Conservation (phyloP, 805 yeast species). For the Wickerhamiella lipophila region DNA sequence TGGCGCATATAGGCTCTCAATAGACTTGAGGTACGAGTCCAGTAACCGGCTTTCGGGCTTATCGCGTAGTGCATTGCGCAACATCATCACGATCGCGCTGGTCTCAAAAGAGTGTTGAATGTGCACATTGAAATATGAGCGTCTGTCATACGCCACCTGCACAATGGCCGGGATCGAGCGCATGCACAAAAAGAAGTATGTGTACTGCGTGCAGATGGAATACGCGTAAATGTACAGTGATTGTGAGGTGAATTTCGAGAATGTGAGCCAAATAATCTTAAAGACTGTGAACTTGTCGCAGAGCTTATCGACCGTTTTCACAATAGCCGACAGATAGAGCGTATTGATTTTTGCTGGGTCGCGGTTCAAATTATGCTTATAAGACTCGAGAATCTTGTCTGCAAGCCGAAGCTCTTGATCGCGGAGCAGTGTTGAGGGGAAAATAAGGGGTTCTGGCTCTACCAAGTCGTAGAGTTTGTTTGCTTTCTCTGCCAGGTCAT, state of each 20-base stretch:
- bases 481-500: not conserved
- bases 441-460: not conserved
- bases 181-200: constrained; percentile 8
- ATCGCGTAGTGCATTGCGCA: constrained; percentile 1
- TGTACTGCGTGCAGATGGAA: constrained; percentile 1
- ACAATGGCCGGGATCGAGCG: constrained; percentile 5
- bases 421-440: not conserved
- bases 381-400: not conserved
- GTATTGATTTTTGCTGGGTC: not conserved
- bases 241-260: not conserved
- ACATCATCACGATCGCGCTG: constrained; percentile 7
- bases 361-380: not conserved
- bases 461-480: not conserved
- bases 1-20: not conserved
- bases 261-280: constrained; percentile 1
- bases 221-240: constrained; percentile 5
- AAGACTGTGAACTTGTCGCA: constrained; percentile 7
- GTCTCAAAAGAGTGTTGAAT: constrained; percentile 8
- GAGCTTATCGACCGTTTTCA: not conserved
- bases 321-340: not conserved
- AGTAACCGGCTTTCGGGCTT: constrained; percentile 1
- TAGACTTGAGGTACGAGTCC: constrained; percentile 7
- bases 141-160: constrained; percentile 4
- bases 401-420: constrained; percentile 7
- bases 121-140: constrained; percentile 2